Conservation (phyloP, 2,329 filamentous ascomycete species). For the Aspergillus sp. region DNA sequence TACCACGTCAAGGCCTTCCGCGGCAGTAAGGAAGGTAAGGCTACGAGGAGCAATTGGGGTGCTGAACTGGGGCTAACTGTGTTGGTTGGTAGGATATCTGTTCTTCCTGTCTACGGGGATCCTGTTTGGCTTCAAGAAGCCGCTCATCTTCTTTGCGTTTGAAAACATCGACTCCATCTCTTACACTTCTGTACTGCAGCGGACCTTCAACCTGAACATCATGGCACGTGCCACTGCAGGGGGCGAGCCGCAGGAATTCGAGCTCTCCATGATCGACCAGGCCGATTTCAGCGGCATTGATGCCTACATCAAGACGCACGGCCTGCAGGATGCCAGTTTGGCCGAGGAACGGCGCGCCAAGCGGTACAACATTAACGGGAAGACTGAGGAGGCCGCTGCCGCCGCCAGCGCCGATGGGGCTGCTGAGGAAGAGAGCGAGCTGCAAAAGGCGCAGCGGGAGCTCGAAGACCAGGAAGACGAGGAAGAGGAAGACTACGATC, state of each 20-base stretch:
- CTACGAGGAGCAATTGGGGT: neutral
- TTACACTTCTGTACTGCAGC: conserved; percentile 63
- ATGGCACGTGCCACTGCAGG: conserved; percentile 37
- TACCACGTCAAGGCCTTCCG: conserved; percentile 63
- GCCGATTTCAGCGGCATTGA: conserved; percentile 62
- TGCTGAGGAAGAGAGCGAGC: conserved; percentile 56
- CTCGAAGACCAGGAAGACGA: conserved; percentile 49
- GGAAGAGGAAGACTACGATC: conserved; percentile 51
- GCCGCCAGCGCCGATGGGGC: conserved; percentile 30
- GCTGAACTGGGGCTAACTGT: neutral
- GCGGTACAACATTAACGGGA: conserved; percentile 53
- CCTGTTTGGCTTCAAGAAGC: conserved; percentile 65
- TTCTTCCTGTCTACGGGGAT: conserved; percentile 62
- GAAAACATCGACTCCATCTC: conserved; percentile 57
- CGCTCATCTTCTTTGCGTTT: conserved; percentile 61
- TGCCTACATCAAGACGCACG: conserved; percentile 59
- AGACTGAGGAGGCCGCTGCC: conserved; percentile 24
- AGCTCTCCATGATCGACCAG: conserved; percentile 66
- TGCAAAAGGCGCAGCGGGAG: conserved; percentile 57
- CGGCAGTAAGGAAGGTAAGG: conserved; percentile 62
- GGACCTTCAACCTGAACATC: conserved; percentile 65
- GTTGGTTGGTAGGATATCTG: conserved; percentile 51
- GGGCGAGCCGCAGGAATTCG: conserved; percentile 54
- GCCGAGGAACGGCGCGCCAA: conserved; percentile 60
- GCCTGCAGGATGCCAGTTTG: conserved; percentile 62